Evolutionary conservation across 1,284 basidiomycete species (phyloP), one percentile per base, ranked within the genome.

Genomic region (Ustilago tritici): DNA sequence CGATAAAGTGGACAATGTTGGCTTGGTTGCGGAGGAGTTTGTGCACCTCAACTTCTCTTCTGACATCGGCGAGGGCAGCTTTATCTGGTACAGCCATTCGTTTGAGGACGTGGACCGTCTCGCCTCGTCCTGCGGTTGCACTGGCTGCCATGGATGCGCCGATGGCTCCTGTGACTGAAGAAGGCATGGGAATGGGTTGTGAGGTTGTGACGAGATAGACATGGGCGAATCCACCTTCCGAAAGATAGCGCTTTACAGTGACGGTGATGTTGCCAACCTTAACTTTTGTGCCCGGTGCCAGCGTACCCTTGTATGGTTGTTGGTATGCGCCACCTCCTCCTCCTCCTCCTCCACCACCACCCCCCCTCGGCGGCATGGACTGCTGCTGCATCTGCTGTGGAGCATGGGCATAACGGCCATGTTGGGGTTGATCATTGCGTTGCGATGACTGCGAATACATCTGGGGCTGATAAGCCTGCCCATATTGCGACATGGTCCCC

Each of bases 21-120:
- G 93, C 92, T 84, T 96, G 94, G 43, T 93, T 93, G 87, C 93
- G 92, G 63, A 96, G 89, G 76, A 94, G 89, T 86, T 93, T 91
- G 95, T 99, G 98, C 76, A 98, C 93, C 84, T 98, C 95, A 50
- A 99, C 97, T 87, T 99, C 97, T 87, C 93, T 95, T 88, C 94
- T 93, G 56, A 99, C 96, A 84, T 95, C 94, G n/a, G 91, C 90
- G 69, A 99, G 91, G 88, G 95, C 93, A 34, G 90, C 88, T 87
- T 96, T 94, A 86, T 93, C 94, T 41, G 93, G 90, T 56, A 98
- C 95, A 6, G 94, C 95, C 81, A 99, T 96, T 59, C 96, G 91
- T 87, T 99, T 99, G 79, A 99, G 90, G 76, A 99, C 97, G 90
- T 98, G 95, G 80, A 93, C 92, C 86, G 92, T 87, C 92, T 93